Evolutionary conservation across 1,284 basidiomycete species (phyloP).

Genomic region (Fomitopsis betulina): DNA sequence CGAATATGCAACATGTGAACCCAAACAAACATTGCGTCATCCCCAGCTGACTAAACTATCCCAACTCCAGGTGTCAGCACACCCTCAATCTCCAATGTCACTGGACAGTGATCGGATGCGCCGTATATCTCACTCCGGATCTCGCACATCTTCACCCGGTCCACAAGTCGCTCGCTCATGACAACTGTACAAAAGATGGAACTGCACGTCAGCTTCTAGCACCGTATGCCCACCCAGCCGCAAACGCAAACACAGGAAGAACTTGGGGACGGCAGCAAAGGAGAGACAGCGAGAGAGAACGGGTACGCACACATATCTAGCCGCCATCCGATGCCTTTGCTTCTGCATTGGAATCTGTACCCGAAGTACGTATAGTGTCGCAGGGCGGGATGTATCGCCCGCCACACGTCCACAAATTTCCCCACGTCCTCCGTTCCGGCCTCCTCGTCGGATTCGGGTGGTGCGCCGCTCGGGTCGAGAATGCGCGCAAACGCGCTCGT

Average conservation of each 20-base stretch:
- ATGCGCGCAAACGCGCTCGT: slow-evolving; percentile 67
- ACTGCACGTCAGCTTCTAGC: background rate
- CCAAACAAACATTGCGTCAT: background rate
- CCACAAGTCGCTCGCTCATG: slow-evolving; percentile 59
- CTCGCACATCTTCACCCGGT: slow-evolving; percentile 69
- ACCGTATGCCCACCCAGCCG: background rate
- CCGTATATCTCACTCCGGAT: slow-evolving; percentile 83
- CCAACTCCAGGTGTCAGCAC: slow-evolving; percentile 12
- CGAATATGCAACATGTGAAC: background rate
- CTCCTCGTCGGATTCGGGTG: slow-evolving; percentile 22
- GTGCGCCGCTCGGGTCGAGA: slow-evolving; percentile 35
- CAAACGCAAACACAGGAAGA: background rate
- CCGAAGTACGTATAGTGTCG: slow-evolving; percentile 83
- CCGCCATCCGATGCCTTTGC: slow-evolving; percentile 84
- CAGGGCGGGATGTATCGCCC: slow-evolving; percentile 64
- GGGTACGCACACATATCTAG: slow-evolving; percentile 73
- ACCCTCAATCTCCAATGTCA: slow-evolving; percentile 64
- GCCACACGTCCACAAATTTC: slow-evolving; percentile 81
- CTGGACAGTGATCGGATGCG: slow-evolving; percentile 79
- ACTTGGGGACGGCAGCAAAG: background rate
- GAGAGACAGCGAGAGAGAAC: slow-evolving; percentile 4
- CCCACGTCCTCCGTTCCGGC: slow-evolving; percentile 19
- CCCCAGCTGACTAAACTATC: too few species aligned
- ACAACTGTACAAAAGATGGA: slow-evolving; percentile 46
- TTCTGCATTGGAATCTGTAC: slow-evolving; percentile 78